Conservation (phyloP, 352 stramenopile species). For the Globisporangium perplexum region DNA sequence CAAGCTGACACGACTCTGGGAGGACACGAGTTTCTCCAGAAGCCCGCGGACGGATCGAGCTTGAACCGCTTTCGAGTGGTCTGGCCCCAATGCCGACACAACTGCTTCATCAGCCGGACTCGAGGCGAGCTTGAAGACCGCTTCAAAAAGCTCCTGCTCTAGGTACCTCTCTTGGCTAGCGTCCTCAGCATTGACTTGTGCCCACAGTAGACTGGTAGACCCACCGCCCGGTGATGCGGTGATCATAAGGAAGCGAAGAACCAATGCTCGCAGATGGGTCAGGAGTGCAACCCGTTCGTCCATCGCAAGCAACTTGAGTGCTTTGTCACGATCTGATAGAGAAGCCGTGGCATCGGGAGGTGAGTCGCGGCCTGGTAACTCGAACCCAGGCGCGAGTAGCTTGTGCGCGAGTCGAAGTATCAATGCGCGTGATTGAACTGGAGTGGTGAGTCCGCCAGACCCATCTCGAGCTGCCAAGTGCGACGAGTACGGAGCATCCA, state of each 20-base stretch:
- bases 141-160: constrained; percentile 4
- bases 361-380: neutral
- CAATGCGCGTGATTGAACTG: neutral
- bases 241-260: constrained; percentile 20
- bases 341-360: neutral
- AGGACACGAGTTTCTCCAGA: constrained; percentile 13
- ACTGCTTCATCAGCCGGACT: constrained; percentile 10
- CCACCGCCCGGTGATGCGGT: neutral
- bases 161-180: neutral
- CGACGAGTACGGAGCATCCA: constrained; percentile 3
- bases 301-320: neutral
- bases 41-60: constrained; percentile 23
- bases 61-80: constrained; percentile 29
- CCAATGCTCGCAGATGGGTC: constrained; percentile 15
- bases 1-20: neutral
- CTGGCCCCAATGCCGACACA: constrained; percentile 16
- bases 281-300: neutral
- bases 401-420: neutral
- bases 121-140: constrained; percentile 25
- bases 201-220: neutral
- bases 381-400: neutral
- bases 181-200: neutral
- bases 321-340: neutral
- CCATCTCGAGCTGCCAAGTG: neutral
- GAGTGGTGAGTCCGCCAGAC: neutral